phyloP scores from a whole-genome alignment of 2,329 filamentous ascomycete genomes.

The Penicillium paneum region DNA sequence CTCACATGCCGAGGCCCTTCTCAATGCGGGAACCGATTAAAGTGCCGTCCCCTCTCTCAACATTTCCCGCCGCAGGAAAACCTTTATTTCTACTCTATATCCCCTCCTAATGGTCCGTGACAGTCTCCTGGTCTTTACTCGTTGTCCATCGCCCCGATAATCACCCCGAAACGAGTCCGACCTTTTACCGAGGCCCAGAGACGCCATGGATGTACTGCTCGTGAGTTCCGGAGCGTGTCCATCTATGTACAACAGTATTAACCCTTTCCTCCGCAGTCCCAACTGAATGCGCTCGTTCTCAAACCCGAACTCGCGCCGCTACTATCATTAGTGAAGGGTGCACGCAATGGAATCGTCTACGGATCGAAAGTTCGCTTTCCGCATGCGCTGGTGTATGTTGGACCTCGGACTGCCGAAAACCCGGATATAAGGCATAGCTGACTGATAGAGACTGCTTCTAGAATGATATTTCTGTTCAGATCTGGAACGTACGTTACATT shows the following conservation, averaged over 20 bases:
- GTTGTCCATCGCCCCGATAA: constrained; percentile 14
- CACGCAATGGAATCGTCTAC: constrained; percentile 96
- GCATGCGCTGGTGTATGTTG: constrained; percentile 77
- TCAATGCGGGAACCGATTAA: constrained; percentile 24
- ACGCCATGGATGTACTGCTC: constrained; percentile 37
- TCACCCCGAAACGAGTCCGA: constrained; percentile 11
- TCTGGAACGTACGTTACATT: constrained; percentile 74
- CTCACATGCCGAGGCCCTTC: constrained; percentile 44
- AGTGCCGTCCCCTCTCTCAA: constrained; percentile 28
- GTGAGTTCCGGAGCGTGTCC: constrained; percentile 19
- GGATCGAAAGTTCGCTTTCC: constrained; percentile 97
- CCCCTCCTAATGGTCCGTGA: constrained; percentile 11
- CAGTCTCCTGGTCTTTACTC: constrained; percentile 3
- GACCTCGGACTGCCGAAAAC: not conserved
- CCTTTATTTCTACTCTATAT: not conserved
- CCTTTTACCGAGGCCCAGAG: constrained; percentile 29
- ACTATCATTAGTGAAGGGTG: constrained; percentile 82
- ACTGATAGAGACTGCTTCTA: constrained; percentile 34
- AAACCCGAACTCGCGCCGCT: constrained; percentile 82
- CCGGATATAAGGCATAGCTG: constrained; percentile 9
- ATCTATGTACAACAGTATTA: not conserved
- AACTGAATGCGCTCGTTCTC: constrained; percentile 71
- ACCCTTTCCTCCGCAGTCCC: constrained; percentile 48
- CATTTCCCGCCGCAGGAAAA: not conserved
- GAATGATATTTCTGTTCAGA: constrained; percentile 96